Conservation (phyloP, 2,329 filamentous ascomycete genomes). For the Apiospora hydei region DNA sequence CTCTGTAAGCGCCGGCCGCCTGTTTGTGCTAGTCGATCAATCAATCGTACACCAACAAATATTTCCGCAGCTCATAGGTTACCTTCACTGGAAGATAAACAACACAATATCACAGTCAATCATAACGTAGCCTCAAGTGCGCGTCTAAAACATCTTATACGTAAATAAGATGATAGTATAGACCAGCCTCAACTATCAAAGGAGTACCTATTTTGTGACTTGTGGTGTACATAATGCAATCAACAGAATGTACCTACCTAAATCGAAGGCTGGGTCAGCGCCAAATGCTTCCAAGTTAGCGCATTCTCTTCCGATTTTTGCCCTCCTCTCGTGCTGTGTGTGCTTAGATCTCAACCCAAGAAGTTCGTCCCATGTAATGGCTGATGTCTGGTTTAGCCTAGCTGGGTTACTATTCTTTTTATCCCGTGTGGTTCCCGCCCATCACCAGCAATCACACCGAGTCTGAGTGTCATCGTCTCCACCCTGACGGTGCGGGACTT, state of each 20-base stretch:
- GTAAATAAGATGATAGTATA: not conserved
- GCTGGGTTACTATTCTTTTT: constrained; percentile 1
- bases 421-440: constrained; percentile 7
- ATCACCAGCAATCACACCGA: constrained; percentile 10
- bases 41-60: not conserved
- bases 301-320: not conserved
- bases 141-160: no score
- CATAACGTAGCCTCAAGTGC: no score
- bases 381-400: not conserved
- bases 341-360: not conserved
- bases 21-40: not conserved
- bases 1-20: not conserved
- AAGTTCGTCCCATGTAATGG: constrained; percentile 13
- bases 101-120: not conserved
- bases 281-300: not conserved
- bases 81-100: no score
- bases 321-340: not conserved
- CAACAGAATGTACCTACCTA: no score
- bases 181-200: not conserved
- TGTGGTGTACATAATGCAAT: not conserved
- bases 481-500: constrained; percentile 16
- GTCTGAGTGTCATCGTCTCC: constrained; percentile 4
- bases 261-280: not conserved
- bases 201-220: not conserved
- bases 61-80: not conserved